Conservation (phyloP, 805 yeast species). For the Cyberlindnera galapagoensis region DNA sequence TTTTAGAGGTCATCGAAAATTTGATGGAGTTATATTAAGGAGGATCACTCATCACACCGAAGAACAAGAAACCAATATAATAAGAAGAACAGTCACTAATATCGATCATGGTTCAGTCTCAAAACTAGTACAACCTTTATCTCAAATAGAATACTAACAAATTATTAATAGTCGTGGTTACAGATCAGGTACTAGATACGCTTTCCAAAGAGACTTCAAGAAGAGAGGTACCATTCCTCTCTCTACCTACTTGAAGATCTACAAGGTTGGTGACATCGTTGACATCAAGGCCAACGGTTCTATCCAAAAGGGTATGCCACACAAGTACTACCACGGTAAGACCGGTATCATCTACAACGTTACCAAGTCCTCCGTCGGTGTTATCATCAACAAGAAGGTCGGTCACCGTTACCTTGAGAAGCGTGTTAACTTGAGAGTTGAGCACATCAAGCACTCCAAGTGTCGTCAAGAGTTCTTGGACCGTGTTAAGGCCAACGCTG, state of each 20-base stretch:
- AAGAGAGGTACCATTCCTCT: conserved; percentile 87
- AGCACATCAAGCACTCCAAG: conserved; percentile 99
- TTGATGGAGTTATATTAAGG: too few relatives aligned
- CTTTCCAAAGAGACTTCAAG: conserved; percentile 99
- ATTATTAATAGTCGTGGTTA: conserved; percentile 89
- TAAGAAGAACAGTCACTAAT: too few relatives aligned
- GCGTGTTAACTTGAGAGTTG: conserved; percentile 97
- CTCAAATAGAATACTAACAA: too few relatives aligned
- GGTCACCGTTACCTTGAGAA: conserved; percentile 99
- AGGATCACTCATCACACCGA: too few relatives aligned
- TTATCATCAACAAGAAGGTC: conserved; percentile 95
- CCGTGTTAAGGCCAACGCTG: conserved; percentile 97
- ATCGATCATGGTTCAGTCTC: too few relatives aligned
- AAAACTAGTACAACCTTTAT: too few relatives aligned
- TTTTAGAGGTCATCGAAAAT: too few relatives aligned
- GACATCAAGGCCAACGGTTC: conserved; percentile 99
- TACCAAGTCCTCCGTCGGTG: conserved; percentile 98
- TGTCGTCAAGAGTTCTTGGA: conserved; percentile 98
- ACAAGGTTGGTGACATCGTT: conserved; percentile 99
- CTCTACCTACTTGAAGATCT: conserved; percentile 95
- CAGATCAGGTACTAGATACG: conserved; percentile 99
- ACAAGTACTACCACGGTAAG: conserved; percentile 99
- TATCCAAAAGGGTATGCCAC: conserved; percentile 99
- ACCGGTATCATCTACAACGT: conserved; percentile 99
- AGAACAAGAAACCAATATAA: too few relatives aligned